Base-by-base conservation (phyloP, 164 flowering plant genomes). In the Vitis riparia region DNA sequence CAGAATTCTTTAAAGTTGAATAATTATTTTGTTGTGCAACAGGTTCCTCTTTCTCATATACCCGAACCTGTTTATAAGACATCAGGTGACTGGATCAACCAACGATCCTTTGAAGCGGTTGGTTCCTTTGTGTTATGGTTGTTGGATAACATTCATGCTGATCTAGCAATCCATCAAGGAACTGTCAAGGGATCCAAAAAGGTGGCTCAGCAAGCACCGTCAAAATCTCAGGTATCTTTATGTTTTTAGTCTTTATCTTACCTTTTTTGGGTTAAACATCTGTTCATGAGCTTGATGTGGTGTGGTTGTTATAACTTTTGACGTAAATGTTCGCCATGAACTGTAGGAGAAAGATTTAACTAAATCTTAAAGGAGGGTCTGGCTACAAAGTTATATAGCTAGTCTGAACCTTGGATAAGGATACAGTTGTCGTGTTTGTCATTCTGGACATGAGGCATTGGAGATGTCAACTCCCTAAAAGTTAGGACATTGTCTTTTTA, bases 21-120 rank as follows among this genome's bases (percentile, higher is more conserved):
- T 11, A 23, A 23, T 53, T 13, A 13, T 14, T 53, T 13, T 53
- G 14, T 13, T 13, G 15, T n/a, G 14, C 56, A 17, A 29, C 84
- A 83, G 87, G 70, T 79, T 32, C 87, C 87, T 2, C 60, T 84
- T 16, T 72, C 73, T 11, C 74, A 78, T 55, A 68, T 85, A 11
- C 50, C 84, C 32, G 82, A 79, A 32, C 66, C 56, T 63, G 79
- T 85, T 59, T 85, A 79, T 52, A 85, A 76, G 80, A 79, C 79
- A 16, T 80, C 88, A 29, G 74, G 59, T 69, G 86, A 85, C 30
- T 85, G 88, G 88, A 55, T 85, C 16, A 67, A 51, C 62, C 69
- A 77, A 10, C 69, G 75, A 16, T 73, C 86, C 59, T 3, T 55
- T 13, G 84, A 82, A 13, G 81, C 84, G 1, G 78, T 85, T 67